phyloP scores from a whole-genome alignment of 1,284 basidiomycete species.

The Schizophyllum amplum region DNA sequence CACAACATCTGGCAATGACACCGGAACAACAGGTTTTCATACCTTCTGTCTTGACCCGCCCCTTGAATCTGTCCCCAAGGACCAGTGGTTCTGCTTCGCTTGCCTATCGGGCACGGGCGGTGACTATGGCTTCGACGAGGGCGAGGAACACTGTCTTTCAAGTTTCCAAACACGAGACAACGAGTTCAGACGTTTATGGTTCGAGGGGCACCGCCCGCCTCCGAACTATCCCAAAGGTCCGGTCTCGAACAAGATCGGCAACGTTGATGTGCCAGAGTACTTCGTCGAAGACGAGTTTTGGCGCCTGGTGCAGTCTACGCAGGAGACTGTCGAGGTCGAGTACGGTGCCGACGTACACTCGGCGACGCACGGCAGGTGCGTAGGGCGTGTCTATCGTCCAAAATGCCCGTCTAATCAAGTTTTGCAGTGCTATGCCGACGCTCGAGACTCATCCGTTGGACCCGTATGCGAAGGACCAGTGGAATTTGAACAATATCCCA shows the following conservation, averaged over 20 bases:
- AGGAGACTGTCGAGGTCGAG: conserved; percentile 95
- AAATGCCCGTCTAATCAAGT: not conserved
- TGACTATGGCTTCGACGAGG: conserved; percentile 98
- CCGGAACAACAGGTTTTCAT: conserved; percentile 71
- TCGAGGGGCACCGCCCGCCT: conserved; percentile 64
- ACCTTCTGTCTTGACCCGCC: conserved; percentile 95
- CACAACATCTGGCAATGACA: conserved; percentile 8
- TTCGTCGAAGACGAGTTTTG: conserved; percentile 97
- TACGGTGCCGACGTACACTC: conserved; percentile 99
- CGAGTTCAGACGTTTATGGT: conserved; percentile 88
- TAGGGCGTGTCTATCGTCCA: not conserved
- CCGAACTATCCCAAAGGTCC: conserved; percentile 29
- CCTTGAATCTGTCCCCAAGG: conserved; percentile 75
- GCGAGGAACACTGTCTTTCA: conserved; percentile 89
- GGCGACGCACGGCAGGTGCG: conserved; percentile 91
- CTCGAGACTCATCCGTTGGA: conserved; percentile 88
- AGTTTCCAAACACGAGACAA: conserved; percentile 89
- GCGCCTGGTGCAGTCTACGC: conserved; percentile 84
- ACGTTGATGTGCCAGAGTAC: conserved; percentile 70
- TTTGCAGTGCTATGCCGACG: conserved; percentile 83
- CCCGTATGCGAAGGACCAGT: conserved; percentile 84
- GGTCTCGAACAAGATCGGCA: conserved; percentile 52
- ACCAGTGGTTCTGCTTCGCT: conserved; percentile 94
- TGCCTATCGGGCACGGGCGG: conserved; percentile 93
- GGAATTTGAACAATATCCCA: conserved; percentile 98